These are phyloP conservation scores for Haplographium delicatum DNA, from an alignment of 495 filamentous ascomycete genomes.

Conservation along the genomic window DNA sequence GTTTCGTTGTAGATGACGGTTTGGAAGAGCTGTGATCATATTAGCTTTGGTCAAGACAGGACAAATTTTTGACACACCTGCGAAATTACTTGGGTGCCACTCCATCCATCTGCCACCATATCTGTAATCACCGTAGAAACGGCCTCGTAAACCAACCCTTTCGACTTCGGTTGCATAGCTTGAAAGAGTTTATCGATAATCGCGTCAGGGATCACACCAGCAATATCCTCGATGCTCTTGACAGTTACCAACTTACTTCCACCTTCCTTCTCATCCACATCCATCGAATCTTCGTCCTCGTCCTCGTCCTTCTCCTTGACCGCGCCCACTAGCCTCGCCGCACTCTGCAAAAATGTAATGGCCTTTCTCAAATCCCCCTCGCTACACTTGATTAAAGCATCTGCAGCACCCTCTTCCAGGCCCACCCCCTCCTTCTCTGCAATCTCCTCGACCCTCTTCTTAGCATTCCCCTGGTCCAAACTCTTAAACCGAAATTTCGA, in stretches of 20 bases:
- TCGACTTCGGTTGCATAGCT: conserved; percentile 71
- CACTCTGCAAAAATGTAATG: conserved; percentile 93
- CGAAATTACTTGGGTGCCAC: conserved; percentile 78
- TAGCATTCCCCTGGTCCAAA: conserved; percentile 76
- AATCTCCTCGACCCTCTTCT: conserved; percentile 71
- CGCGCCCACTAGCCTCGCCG: conserved; percentile 72
- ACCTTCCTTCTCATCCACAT: conserved; percentile 49
- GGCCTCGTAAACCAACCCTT: conserved; percentile 60
- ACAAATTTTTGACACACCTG: conserved; percentile 68
- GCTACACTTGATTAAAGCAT: conserved; percentile 76
- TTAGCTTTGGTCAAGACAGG: conserved; percentile 13
- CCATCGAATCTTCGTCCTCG: conserved; percentile 40
- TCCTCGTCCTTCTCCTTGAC: conserved; percentile 30
- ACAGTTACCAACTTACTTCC: conserved; percentile 54
- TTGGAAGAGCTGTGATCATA: conserved; percentile 65
- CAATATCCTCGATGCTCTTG: conserved; percentile 85
- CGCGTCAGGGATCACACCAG: conserved; percentile 77
- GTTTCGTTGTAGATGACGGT: conserved; percentile 76
- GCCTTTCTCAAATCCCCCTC: conserved; percentile 94
- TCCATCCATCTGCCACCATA: conserved; percentile 97
- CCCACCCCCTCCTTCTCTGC: conserved; percentile 67
- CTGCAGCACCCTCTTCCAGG: conserved; percentile 71
- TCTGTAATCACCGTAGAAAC: conserved; percentile 76
- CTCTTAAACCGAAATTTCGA: conserved; percentile 98
- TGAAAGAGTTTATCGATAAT: conserved; percentile 65